A percentile compares a stretch with the other conserved stretches of the same genome.
Evolutionary conservation across 2,329 filamentous ascomycete species (phyloP).

Genomic region (Huntiella decipiens): DNA sequence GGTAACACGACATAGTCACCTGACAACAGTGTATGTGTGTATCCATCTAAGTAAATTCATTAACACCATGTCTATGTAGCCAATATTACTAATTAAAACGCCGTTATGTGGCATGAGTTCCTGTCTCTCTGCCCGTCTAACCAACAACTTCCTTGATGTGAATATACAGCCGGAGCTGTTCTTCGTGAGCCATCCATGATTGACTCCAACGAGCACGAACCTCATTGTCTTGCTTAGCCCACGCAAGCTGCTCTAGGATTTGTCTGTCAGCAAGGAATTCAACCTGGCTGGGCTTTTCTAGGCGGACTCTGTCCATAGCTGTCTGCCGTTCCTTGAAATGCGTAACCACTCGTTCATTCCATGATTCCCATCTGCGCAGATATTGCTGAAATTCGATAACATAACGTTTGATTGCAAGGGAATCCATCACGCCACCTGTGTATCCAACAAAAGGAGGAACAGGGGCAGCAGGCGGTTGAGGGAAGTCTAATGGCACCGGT

Average conservation of each 20-base stretch:
- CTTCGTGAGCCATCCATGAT: constrained; percentile 40
- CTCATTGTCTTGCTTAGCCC: constrained; percentile 43
- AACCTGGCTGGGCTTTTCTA: constrained; percentile 20
- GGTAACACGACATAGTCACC: too few relatives aligned
- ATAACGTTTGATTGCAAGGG: not conserved
- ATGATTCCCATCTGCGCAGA: constrained; percentile 18
- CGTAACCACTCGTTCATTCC: constrained; percentile 30
- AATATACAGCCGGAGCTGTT: constrained; percentile 38
- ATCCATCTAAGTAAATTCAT: too few relatives aligned
- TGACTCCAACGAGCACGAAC: constrained; percentile 42
- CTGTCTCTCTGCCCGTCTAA: too few relatives aligned
- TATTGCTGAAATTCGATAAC: constrained; percentile 8
- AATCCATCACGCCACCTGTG: not conserved
- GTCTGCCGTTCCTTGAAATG: constrained; percentile 36
- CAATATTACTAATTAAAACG: too few relatives aligned
- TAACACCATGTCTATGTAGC: too few relatives aligned
- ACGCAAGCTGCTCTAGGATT: constrained; percentile 34
- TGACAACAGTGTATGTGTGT: too few relatives aligned
- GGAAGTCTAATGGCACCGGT: constrained; percentile 25
- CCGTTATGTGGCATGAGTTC: too few relatives aligned
- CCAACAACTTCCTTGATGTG: constrained; percentile 18
- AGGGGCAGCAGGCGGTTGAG: constrained; percentile 31
- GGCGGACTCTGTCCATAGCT: constrained; percentile 26
- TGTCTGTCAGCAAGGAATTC: constrained; percentile 22
- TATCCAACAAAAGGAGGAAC: constrained; percentile 16